Evolutionary conservation across 2,329 filamentous ascomycete species (phyloP), one percentile per base, ranked within the genome.

Genomic region (Basipetospora chlamydospora): DNA sequence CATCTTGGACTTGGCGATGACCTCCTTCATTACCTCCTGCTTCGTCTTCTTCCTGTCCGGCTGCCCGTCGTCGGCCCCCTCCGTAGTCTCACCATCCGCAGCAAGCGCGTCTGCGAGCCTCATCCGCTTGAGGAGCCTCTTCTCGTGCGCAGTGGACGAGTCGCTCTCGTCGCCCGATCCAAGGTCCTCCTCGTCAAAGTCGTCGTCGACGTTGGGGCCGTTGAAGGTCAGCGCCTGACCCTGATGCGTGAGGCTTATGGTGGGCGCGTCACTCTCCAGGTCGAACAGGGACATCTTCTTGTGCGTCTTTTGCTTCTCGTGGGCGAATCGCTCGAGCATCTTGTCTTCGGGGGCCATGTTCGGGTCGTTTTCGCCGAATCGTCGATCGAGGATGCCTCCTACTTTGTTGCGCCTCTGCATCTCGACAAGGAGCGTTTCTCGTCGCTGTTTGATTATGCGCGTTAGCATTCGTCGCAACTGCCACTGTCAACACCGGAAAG

Each of bases 1-100:
- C 43, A 83, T 67, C 54, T 98, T 98, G 1, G 88, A 96, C 59
- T 98, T 98, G 42, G 87, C 84, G 46, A 98, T 95, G 42, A 98
- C 70, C 57, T 98, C 92, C 50, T 94, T 81, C 84, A 96, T 95
- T 34, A 98, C 83, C 57, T 98, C 90, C 37, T 90, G 82, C 60
- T 95, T 96, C 3, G 79, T 79, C 63, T 95, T 98, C 57, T 94
- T 95, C 41, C 80, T 72, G 48, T 88, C 80, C 0, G 85, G 86
- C 43, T 77, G 62, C 15, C 66, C 66, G 25, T 66, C 65, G 5
- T 60, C 61, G 1, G 63, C 64, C 5, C 63, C 64, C 1, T 64
- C 64, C 5, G 63, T 64, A 3, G 59, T 62, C 3, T 63, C 66
- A n/a, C 58, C 62, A 21, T 63, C 57, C 16, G 59, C 49, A 20